These are phyloP conservation scores for Aspergillus kassunensis DNA, from an alignment of 495 filamentous ascomycete genomes.

Conservation along the genomic window DNA sequence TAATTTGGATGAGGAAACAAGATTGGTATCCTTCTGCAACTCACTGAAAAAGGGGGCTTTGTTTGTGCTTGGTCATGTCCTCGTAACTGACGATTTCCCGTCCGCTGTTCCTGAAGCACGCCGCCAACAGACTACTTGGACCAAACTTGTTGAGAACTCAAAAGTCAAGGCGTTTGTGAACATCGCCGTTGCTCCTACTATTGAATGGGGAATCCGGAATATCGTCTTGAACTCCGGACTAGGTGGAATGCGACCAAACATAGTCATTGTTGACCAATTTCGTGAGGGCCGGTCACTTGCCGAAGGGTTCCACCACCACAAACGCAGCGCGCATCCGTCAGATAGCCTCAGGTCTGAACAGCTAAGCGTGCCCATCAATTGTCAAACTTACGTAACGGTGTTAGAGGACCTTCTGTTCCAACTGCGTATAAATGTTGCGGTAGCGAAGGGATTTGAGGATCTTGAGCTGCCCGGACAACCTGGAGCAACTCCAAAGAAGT, in stretches of 20 bases:
- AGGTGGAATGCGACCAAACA: constrained; percentile 89
- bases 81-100: constrained; percentile 79
- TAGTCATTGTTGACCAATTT: constrained; percentile 74
- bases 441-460: constrained; percentile 77
- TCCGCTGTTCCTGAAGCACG: constrained; percentile 75
- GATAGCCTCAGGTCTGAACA: constrained; percentile 11
- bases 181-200: constrained; percentile 71
- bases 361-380: constrained; percentile 60
- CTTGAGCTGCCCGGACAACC: constrained; percentile 64
- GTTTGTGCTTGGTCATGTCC: constrained; percentile 83
- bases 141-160: constrained; percentile 81
- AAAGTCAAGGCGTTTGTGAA: constrained; percentile 89
- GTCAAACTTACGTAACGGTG: constrained; percentile 72
- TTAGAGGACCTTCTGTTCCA: constrained; percentile 76
- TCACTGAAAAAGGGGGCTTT: constrained; percentile 83
- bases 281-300: constrained; percentile 52
- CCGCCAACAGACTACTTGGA: constrained; percentile 75
- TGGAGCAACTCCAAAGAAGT: constrained; percentile 61
- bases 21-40: constrained; percentile 87
- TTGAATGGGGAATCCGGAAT: constrained; percentile 85
- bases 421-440: constrained; percentile 78
- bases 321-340: constrained; percentile 21
- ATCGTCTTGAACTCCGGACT: constrained; percentile 76
- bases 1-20: constrained; percentile 70
- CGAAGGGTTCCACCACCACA: constrained; percentile 34